Percentiles rank a stretch among this genome's conserved stretches.
These are phyloP conservation scores for Pseudogymnoascus sp. DNA, from an alignment of 2,329 filamentous ascomycete species.

Conservation along the genomic window DNA sequence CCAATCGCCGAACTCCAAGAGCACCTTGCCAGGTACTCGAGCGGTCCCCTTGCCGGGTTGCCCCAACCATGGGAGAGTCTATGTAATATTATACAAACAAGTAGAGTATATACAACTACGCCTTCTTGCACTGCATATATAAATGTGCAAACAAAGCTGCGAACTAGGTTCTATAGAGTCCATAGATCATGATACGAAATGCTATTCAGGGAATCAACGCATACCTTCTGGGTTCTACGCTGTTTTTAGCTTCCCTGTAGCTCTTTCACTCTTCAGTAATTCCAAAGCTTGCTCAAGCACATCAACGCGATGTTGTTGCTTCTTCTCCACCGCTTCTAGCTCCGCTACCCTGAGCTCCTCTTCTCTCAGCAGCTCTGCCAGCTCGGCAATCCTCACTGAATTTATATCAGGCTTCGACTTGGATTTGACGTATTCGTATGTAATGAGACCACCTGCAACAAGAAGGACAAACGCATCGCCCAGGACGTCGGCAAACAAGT, in stretches of 20 bases:
- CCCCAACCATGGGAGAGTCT: background rate
- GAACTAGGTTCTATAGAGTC: background rate
- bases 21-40: background rate
- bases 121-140: background rate
- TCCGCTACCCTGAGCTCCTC: conserved; percentile 46
- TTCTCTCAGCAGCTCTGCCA: conserved; percentile 44
- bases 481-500: conserved; percentile 59
- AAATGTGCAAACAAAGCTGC: background rate
- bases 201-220: background rate
- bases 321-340: conserved; percentile 41
- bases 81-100: conserved; percentile 6
- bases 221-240: background rate
- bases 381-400: conserved; percentile 44
- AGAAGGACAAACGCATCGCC: conserved; percentile 57
- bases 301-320: conserved; percentile 25
- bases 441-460: conserved; percentile 49
- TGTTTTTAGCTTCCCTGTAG: conserved; percentile 17
- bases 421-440: conserved; percentile 55
- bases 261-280: conserved; percentile 21
- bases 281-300: conserved; percentile 27
- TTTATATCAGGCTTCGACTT: conserved; percentile 55
- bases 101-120: background rate
- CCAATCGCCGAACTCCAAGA: background rate
- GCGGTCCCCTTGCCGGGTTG: background rate
- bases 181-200: background rate